Base-by-base conservation (phyloP, 2,329 filamentous ascomycete genomes). In the Lasiodiplodia theobromae region DNA sequence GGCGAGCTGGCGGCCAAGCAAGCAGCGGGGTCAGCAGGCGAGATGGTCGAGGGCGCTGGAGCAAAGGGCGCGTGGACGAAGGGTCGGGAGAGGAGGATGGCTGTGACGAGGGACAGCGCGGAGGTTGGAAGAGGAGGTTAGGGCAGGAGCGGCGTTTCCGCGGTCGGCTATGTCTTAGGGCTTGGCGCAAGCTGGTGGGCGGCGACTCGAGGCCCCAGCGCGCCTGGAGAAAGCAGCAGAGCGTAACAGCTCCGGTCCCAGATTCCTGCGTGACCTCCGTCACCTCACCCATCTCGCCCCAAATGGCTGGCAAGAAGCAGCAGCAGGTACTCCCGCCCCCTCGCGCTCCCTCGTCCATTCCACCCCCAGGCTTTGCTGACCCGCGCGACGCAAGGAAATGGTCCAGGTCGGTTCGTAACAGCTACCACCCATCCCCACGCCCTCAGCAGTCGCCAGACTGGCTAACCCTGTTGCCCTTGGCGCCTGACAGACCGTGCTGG, bases 381-480 rank as follows among this genome's bases (percentile, higher is more conserved):
- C 51, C 49, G 54, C 52, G 38, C 38, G 51, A 31, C 56, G 62
- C 52, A 68, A 98, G 93, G 96, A 99, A 87, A 99, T 99, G 96
- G 93, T 97, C 75, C 95, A 99, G 91, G 94, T 99, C 86, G 95
- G 96, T 98, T 91, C 87, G 90, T 91, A 78, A 72, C 74, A 74
- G 72, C 73, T 71, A 72, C 70, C 71, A 70, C 65, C 52, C 52
- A 69, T 66, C 37, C 37, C 71, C 72, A 68, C 71, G 70, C 68
- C 60, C 70, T 69, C 68, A 69, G 63, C 66, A 69, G 71, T 79
- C 78, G 80, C 71, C 77, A 75, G 54, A 77, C 78, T 68, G 76
- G 77, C 78, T 81, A 76, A 71, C 78, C n/a, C 77, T 47, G 56
- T 57, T 28, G 44, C 66, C 60, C 60, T 68, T 53, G 58, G 52